Percentiles rank a stretch among this genome's conserved stretches.
Evolutionary conservation across 2,329 filamentous ascomycete genomes (phyloP).

Genomic region (Didymella sp.): DNA sequence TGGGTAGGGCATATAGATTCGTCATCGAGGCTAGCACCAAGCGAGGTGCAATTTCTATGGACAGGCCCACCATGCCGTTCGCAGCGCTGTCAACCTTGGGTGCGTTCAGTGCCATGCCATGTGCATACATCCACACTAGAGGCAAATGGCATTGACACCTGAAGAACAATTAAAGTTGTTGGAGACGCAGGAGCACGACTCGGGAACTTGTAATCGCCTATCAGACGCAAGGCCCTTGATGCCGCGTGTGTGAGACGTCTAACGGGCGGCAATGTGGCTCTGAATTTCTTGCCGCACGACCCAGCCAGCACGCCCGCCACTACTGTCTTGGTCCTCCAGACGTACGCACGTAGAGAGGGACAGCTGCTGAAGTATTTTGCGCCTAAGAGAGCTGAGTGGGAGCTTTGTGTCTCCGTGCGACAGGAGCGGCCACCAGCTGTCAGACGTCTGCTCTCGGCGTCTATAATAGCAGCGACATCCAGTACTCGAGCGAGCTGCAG

Average conservation of each 20-base stretch:
- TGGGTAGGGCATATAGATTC: constrained; percentile 31
- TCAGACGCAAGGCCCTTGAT: constrained; percentile 29
- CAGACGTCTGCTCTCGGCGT: constrained; percentile 23
- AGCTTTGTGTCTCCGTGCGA: constrained; percentile 23
- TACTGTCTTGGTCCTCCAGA: constrained; percentile 14
- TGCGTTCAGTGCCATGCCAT: constrained; percentile 7
- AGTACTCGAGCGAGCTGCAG: constrained; percentile 21
- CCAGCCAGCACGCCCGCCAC: constrained; percentile 34
- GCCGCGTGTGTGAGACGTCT: constrained; percentile 34
- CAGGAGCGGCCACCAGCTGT: constrained; percentile 21
- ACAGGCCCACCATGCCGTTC: constrained; percentile 13
- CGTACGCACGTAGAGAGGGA: constrained; percentile 7
- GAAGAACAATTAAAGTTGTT: constrained; percentile 11
- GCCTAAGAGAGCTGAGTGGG: constrained; percentile 27
- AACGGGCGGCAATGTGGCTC: constrained; percentile 33
- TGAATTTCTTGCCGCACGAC: constrained; percentile 31
- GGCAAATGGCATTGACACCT: constrained; percentile 8
- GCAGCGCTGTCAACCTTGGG: constrained; percentile 16
- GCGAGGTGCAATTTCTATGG: constrained; percentile 14
- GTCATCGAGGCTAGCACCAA: constrained; percentile 35
- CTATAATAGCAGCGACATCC: constrained; percentile 27
- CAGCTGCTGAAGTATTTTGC: constrained; percentile 22
- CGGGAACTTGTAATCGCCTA: constrained; percentile 24
- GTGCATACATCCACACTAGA: constrained; percentile 4
- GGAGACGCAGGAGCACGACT: constrained; percentile 10